These are phyloP conservation scores for Candida namnaoensis DNA, from an alignment of 805 yeast species.

Conservation along the genomic window DNA sequence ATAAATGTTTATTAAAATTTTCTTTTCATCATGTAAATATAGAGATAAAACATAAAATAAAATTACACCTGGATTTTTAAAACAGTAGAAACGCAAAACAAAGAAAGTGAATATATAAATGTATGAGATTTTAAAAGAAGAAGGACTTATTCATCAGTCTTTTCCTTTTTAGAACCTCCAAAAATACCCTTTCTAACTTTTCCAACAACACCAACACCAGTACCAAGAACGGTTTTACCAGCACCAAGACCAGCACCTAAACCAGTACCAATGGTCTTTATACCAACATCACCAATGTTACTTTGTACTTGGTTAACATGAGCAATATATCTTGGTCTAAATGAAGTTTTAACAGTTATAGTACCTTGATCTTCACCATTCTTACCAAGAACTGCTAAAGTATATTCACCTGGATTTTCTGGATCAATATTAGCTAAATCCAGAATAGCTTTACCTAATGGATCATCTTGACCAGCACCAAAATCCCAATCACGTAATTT, in stretches of 20 bases:
- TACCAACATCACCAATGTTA: conserved; percentile 39
- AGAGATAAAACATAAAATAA: too few species aligned
- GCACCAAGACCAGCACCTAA: conserved; percentile 34
- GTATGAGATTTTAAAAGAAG: too few species aligned
- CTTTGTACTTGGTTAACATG: conserved; percentile 27
- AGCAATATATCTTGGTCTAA: conserved; percentile 65
- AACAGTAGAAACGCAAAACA: background rate
- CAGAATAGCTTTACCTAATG: conserved; percentile 57
- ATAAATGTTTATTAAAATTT: too few species aligned
- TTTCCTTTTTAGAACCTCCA: conserved; percentile 16
- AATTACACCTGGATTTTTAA: too few species aligned
- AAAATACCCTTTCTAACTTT: conserved; percentile 31
- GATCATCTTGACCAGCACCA: conserved; percentile 80
- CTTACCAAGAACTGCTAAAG: conserved; percentile 36
- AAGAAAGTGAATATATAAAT: too few species aligned
- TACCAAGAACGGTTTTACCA: conserved; percentile 32
- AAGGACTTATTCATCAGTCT: background rate
- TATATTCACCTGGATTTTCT: conserved; percentile 38
- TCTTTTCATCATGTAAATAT: too few species aligned
- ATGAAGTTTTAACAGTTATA: conserved; percentile 47
- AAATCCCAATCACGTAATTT: conserved; percentile 87
- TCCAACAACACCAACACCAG: conserved; percentile 35
- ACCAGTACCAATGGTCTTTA: conserved; percentile 43
- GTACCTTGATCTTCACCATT: conserved; percentile 47
- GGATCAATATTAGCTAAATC: conserved; percentile 57